phyloP scores from a whole-genome alignment of 2,329 filamentous ascomycete genomes.

The Juglanconis oblonga region DNA sequence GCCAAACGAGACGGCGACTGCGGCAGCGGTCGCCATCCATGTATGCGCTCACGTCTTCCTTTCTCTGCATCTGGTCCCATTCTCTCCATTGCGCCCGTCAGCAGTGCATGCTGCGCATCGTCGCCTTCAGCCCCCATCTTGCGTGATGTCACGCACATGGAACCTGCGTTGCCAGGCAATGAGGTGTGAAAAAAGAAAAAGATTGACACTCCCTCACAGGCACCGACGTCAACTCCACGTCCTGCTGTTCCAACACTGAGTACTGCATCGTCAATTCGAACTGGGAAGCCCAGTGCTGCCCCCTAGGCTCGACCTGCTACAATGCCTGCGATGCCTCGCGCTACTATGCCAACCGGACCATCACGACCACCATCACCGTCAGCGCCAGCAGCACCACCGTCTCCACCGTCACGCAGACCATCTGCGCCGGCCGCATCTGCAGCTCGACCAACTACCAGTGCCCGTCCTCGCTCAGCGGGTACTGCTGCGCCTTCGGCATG shows the following conservation, averaged over 20 bases:
- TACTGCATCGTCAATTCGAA: constrained; percentile 31
- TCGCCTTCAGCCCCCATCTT: background rate
- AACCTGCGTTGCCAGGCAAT: background rate
- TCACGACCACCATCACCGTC: constrained; percentile 25
- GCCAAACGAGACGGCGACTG: constrained; percentile 14
- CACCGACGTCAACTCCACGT: constrained; percentile 26
- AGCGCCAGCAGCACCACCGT: constrained; percentile 7
- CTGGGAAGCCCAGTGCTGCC: constrained; percentile 28
- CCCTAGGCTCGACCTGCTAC: constrained; percentile 28
- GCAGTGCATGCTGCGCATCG: background rate
- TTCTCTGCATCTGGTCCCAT: background rate
- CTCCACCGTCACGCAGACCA: background rate
- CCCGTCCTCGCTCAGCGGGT: constrained; percentile 27
- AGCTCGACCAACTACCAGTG: constrained; percentile 29
- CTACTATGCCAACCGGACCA: constrained; percentile 29
- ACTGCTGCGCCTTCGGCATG: constrained; percentile 34
- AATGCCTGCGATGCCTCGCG: constrained; percentile 27
- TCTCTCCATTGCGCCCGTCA: background rate
- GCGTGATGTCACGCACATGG: background rate
- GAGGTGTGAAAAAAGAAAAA: too few species aligned
- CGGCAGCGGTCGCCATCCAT: background rate
- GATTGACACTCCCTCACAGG: constrained; percentile 13
- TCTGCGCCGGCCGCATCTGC: constrained; percentile 33
- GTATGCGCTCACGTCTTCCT: background rate
- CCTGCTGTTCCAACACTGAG: constrained; percentile 25